Conservation (phyloP, 805 yeast genomes). For the Suhomyces faveliae region DNA sequence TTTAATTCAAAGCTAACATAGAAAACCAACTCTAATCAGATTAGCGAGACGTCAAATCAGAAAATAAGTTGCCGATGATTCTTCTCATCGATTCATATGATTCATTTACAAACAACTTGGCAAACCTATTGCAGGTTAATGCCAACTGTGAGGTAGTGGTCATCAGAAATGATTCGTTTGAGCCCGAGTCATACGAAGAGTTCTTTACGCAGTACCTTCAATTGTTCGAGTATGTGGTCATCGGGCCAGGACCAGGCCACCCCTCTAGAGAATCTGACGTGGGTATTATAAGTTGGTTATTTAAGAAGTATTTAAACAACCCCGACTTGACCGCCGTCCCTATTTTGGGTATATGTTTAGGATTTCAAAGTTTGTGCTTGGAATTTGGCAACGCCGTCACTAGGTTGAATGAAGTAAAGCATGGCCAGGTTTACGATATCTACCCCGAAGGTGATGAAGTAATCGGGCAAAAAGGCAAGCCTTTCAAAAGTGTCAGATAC, state of each 20-base stretch:
- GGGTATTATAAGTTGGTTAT: conserved; percentile 70
- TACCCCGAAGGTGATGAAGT: conserved; percentile 16
- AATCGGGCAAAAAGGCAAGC: conserved; percentile 37
- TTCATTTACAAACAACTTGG: conserved; percentile 85
- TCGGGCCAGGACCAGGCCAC: conserved; percentile 98
- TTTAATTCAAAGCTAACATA: not conserved
- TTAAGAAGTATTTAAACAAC: conserved; percentile 18
- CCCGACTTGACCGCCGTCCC: conserved; percentile 43
- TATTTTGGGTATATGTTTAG: conserved; percentile 87
- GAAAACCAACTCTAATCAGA: not conserved
- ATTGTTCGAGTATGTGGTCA: conserved; percentile 67
- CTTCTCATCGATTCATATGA: conserved; percentile 90
- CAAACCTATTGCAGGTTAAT: conserved; percentile 55
- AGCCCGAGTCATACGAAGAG: conserved; percentile 24
- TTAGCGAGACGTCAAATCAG: not conserved
- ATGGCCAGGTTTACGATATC: conserved; percentile 78
- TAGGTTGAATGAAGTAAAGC: conserved; percentile 60
- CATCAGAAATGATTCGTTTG: conserved; percentile 61
- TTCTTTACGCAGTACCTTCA: conserved; percentile 45
- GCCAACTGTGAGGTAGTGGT: conserved; percentile 51
- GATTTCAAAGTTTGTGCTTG: conserved; percentile 79
- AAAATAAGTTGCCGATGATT: conserved; percentile 34
- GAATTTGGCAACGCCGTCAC: conserved; percentile 57
- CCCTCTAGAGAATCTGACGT: conserved; percentile 64
- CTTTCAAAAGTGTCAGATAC: conserved; percentile 75